Evolutionary conservation across 768 basidiomycete genomes (phyloP), one percentile per base, ranked within the genome.

Genomic region (Xerocomellus chrysenteron): DNA sequence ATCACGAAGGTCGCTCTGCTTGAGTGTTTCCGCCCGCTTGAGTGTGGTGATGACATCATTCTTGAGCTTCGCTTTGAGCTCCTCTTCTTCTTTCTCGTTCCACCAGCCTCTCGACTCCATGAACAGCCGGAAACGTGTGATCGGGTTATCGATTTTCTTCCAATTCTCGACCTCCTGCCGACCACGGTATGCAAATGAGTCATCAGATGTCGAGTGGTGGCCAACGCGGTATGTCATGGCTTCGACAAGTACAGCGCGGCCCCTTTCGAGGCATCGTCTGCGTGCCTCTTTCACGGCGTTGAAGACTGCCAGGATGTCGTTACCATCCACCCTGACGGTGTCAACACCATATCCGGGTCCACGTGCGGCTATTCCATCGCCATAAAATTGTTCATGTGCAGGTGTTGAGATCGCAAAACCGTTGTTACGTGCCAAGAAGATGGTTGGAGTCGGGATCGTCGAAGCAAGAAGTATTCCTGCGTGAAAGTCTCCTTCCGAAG

Each of bases 351-450:
- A 98, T 10, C 68, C 94, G 1, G 94, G 90, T 1, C 95, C 94
- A 24, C 95, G 84, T 26, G 88, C 82, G 3, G 93, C 94, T 62
- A 98, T 94, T 11, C 95, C 94, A 69, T 97, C 95, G 1, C 94
- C 95, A 57, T 88, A 81, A 69, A 84, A 98, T 65, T 97, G 94
- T 71, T 97, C 92, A 1, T 84, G 79, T 13, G 88, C 83, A 0
- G 94, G 94, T 4, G 94, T 97, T 47, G 92, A 94, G 68, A 98
- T 98, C 32, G 94, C 94, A 65, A 97, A 97, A 4, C 94, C 93
- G 64, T 96, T 96, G 63, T 90, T 89, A 36, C 88, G 82, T 13
- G 82, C 87, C 55, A 92, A 80, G 72, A 82, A 93, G 16, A 92
- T 70, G 4, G 85, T 84, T 3, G 90, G 90, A 2, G 85, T 82